Evolutionary conservation across 2,329 filamentous ascomycete species (phyloP).

Genomic region (Mollisiaceae sp.): DNA sequence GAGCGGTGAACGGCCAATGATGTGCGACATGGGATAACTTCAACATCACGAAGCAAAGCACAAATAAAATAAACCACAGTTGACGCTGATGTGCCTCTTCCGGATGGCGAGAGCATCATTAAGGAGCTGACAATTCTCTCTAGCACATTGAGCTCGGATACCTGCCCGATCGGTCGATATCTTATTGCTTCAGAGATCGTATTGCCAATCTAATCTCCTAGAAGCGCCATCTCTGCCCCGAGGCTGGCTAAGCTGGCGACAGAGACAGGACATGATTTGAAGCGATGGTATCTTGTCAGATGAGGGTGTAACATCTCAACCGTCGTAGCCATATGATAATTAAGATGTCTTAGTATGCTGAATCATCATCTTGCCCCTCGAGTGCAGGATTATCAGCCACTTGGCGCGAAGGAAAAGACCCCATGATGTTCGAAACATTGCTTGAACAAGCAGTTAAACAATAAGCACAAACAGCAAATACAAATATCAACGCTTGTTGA

Average conservation of each 20-base stretch:
- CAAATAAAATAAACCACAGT: background rate
- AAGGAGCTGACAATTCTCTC: conserved; percentile 2
- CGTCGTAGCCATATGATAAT: background rate
- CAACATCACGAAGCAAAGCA: background rate
- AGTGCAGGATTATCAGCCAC: background rate
- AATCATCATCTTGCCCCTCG: background rate
- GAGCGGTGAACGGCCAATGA: conserved; percentile 1
- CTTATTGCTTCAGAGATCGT: background rate
- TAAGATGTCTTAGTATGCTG: background rate
- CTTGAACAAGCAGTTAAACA: background rate
- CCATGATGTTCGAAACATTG: background rate
- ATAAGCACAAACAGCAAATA: background rate
- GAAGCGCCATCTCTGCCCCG: background rate
- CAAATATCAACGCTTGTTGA: background rate
- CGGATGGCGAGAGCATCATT: background rate
- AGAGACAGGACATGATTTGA: background rate
- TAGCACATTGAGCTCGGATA: background rate
- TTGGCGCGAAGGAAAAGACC: background rate
- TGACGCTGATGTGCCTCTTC: conserved; percentile 3
- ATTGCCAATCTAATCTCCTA: background rate
- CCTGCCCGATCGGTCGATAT: background rate
- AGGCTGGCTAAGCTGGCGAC: background rate
- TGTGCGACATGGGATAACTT: conserved; percentile 1
- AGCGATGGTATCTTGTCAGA: background rate
- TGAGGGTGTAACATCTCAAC: background rate